Percentiles rank a stretch among this genome's conserved stretches.
Conservation (phyloP, 345 rosid species). For the Eutrema heterophyllum region DNA sequence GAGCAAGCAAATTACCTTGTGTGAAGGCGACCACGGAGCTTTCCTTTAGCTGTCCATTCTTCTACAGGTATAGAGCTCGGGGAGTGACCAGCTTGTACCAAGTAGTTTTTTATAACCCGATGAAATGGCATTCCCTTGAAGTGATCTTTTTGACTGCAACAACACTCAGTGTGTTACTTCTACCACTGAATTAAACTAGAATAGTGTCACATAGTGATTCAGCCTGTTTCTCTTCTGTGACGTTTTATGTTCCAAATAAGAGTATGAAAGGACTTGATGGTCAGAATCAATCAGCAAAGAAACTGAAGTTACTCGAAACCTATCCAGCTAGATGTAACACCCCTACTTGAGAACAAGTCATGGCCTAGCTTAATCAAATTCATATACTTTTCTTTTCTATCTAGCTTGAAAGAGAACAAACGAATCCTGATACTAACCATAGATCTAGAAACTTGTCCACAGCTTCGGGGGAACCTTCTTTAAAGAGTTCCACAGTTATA, state of each 20-base stretch:
- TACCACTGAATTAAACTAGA: neutral
- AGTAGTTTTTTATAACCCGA: conserved; percentile 76
- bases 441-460: conserved; percentile 78
- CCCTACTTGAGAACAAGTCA: neutral
- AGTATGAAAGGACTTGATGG: neutral
- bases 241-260: neutral
- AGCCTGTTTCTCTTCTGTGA: neutral
- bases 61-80: conserved; percentile 52
- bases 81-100: conserved; percentile 79
- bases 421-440: conserved; percentile 38
- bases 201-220: neutral
- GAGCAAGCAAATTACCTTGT: conserved; percentile 43
- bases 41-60: conserved; percentile 79
- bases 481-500: conserved; percentile 62
- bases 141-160: conserved; percentile 72
- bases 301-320: neutral
- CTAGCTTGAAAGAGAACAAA: neutral
- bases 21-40: conserved; percentile 58
- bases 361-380: neutral
- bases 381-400: neutral
- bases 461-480: conserved; percentile 65
- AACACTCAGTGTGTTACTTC: neutral
- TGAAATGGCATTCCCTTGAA: conserved; percentile 83
- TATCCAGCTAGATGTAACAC: neutral
- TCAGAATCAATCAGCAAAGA: neutral